These are phyloP conservation scores for Neocucurbitaria cava DNA, from an alignment of 2,329 filamentous ascomycete species.

Conservation along the genomic window DNA sequence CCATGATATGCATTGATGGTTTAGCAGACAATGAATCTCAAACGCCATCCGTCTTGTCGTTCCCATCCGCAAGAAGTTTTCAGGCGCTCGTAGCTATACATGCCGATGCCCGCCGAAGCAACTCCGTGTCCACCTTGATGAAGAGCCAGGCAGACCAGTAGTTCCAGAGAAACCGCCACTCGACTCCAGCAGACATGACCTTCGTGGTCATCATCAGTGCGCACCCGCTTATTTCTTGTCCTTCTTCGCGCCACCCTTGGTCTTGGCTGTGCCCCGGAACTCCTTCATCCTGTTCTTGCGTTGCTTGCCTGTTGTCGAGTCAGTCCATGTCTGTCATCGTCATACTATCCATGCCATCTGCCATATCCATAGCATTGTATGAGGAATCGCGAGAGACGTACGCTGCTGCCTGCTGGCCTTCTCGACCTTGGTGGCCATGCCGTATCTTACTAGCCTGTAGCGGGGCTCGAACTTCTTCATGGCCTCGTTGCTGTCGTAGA, in stretches of 20 bases:
- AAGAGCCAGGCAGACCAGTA: conserved; percentile 41
- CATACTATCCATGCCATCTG: conserved; percentile 9
- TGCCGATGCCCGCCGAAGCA: conserved; percentile 45
- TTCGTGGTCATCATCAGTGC: conserved; percentile 37
- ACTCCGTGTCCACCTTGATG: conserved; percentile 44
- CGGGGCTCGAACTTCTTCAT: conserved; percentile 99
- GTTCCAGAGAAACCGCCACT: conserved; percentile 42
- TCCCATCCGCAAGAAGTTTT: conserved; percentile 47
- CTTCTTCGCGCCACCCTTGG: conserved; percentile 93
- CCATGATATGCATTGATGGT: conserved; percentile 52
- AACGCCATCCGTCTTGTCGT: conserved; percentile 50
- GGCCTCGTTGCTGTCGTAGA: conserved; percentile 98
- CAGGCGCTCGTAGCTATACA: conserved; percentile 50
- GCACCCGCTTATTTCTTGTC: conserved; percentile 69
- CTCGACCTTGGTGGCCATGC: conserved; percentile 92
- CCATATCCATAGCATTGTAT: conserved; percentile 10
- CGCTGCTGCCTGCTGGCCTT: conserved; percentile 98
- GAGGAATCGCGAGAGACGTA: conserved; percentile 64
- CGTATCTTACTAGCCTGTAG: conserved; percentile 95
- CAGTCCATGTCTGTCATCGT: conserved; percentile 34
- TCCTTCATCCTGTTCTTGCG: conserved; percentile 99
- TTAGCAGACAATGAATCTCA: conserved; percentile 48
- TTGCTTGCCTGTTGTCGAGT: conserved; percentile 83
- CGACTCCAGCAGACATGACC: conserved; percentile 37
- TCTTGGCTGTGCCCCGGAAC: conserved; percentile 96